Percentiles rank a stretch among this genome's conserved stretches.
These are phyloP conservation scores for Lachancea lanzarotensis DNA, from an alignment of 805 yeast species.

Conservation along the genomic window DNA sequence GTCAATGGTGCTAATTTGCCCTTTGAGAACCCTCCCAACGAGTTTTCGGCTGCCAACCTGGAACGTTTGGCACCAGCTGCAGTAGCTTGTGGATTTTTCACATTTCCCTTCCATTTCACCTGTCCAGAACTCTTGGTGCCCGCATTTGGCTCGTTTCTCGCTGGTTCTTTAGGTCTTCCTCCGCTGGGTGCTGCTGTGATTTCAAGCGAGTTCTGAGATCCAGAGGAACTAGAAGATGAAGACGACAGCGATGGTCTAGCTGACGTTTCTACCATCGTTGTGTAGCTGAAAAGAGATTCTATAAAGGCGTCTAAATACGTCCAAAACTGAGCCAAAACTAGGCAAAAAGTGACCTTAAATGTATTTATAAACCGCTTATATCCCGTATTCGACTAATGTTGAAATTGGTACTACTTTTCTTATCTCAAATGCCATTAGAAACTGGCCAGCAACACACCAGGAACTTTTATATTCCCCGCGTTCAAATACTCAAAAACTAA, in stretches of 20 bases:
- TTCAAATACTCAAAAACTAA: no score
- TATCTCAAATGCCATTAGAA: no score
- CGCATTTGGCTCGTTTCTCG: no score
- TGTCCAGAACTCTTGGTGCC: background rate
- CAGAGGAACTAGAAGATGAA: background rate
- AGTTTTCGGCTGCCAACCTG: background rate
- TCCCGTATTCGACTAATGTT: no score
- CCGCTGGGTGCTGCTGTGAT: background rate
- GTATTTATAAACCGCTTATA: no score
- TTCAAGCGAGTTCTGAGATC: background rate
- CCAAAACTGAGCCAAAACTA: background rate
- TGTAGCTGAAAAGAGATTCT: no score
- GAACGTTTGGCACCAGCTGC: background rate
- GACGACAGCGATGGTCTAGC: background rate
- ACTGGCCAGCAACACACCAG: no score
- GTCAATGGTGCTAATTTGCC: slow-evolving; percentile 9
- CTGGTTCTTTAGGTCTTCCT: background rate
- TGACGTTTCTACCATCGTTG: no score
- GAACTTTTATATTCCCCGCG: no score
- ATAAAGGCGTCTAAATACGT: background rate
- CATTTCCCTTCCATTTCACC: slow-evolving; percentile 9
- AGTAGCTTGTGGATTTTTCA: background rate
- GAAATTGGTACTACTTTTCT: no score
- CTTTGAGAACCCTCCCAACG: slow-evolving; percentile 3
- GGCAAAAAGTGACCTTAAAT: no score